Evolutionary conservation across 176 grass and related monocot genomes (phyloP).

Genomic region (Phoenix roebelenii): DNA sequence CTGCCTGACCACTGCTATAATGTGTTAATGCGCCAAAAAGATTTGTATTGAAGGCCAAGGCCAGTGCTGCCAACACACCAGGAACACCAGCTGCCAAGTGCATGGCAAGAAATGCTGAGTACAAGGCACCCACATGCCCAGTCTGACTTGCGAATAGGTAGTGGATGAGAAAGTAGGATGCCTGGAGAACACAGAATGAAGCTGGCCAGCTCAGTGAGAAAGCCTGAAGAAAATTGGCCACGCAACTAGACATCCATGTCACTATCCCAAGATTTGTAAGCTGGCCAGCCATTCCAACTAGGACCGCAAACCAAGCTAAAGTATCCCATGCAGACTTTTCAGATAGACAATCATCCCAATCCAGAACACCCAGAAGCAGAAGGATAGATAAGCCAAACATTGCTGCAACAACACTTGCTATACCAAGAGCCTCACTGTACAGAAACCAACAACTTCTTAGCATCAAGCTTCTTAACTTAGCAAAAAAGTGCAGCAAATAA

Average conservation of each 20-base stretch:
- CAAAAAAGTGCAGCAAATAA: neutral
- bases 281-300: slow-evolving; percentile 83
- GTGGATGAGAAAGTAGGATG: slow-evolving; percentile 77
- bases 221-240: slow-evolving; percentile 56
- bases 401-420: slow-evolving; percentile 78
- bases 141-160: slow-evolving; percentile 93
- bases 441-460: neutral
- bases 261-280: slow-evolving; percentile 80
- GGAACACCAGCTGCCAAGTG: slow-evolving; percentile 70
- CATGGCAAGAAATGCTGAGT: slow-evolving; percentile 92
- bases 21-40: slow-evolving; percentile 72
- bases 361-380: slow-evolving; percentile 69
- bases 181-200: slow-evolving; percentile 63
- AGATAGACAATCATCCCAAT: slow-evolving; percentile 84
- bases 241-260: slow-evolving; percentile 71
- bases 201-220: slow-evolving; percentile 68
- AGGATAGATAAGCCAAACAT: slow-evolving; percentile 90
- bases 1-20: slow-evolving; percentile 85
- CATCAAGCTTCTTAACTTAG: neutral
- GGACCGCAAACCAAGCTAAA: slow-evolving; percentile 69
- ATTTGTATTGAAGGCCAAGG: slow-evolving; percentile 80
- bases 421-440: slow-evolving; percentile 53
- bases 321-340: slow-evolving; percentile 97
- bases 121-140: slow-evolving; percentile 75
- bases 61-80: slow-evolving; percentile 53